Evolutionary conservation across 345 rosid genomes (phyloP).

Genomic region (Stellera chamaejasme): DNA sequence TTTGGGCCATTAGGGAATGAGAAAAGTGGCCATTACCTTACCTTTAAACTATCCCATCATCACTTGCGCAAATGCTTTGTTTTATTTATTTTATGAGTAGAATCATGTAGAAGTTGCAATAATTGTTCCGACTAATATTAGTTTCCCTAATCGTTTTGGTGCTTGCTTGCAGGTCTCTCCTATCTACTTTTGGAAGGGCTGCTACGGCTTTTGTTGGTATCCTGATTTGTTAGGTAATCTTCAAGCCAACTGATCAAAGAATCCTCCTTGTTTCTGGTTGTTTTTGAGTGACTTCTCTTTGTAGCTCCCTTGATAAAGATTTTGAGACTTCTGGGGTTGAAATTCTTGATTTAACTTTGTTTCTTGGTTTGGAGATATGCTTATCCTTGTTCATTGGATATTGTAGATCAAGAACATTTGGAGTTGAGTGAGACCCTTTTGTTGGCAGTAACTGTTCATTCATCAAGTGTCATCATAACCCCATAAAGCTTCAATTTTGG

Average conservation of each 20-base stretch:
- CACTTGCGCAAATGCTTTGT: neutral
- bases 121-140: neutral
- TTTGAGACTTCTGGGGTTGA: neutral
- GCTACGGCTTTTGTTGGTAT: neutral
- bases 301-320: neutral
- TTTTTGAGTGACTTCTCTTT: neutral
- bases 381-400: slow-evolving; percentile 2
- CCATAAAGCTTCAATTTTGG: neutral
- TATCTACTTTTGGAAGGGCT: slow-evolving; percentile 4
- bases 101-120: neutral
- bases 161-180: slow-evolving; percentile 12
- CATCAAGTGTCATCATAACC: neutral
- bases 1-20: neutral
- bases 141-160: slow-evolving; percentile 6
- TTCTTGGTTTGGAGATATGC: neutral
- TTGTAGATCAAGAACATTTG: slow-evolving; percentile 22
- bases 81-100: neutral
- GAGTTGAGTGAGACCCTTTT: slow-evolving; percentile 5
- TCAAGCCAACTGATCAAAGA: neutral
- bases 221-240: slow-evolving; percentile 12
- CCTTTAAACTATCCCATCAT: neutral
- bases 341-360: neutral
- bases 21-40: neutral
- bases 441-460: neutral
- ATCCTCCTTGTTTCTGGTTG: neutral